Evolutionary conservation across 2,329 filamentous ascomycete genomes (phyloP), one percentile per base, ranked within the genome.

Genomic region (Xylariales sp.): DNA sequence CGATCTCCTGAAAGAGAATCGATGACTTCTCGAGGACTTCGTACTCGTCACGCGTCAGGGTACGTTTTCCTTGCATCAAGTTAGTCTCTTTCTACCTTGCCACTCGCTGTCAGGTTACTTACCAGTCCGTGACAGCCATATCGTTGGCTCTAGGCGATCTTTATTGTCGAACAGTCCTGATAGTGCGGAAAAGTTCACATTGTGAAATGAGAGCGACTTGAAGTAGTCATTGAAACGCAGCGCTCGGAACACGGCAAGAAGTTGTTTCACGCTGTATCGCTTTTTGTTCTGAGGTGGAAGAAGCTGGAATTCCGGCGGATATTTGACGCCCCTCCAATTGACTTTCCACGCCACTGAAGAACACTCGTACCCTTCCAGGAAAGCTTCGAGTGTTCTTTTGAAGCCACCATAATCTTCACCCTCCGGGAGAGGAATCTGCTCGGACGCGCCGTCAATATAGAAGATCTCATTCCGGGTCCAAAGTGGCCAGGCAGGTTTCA

Each of bases 191-290:
- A 79, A 59, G 44, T 77, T 69, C 12, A 78, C 63, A 37, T 72
- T 65, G 8, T 61, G 55, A 44, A 79, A 76, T 2, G 72, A 78
- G n/a, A 79, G 54, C 1, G 73, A 71, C 41, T 71, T 74, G 56
- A 79, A 78, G 47, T 72, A 78, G 45, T 74, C 75, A 38, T 79
- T 79, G 51, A 76, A 79, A 8, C 75, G 65, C 41, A 78, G 55
- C 2, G 75, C 72, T 5, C 74, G 67, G 46, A 78, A 67, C 1
- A 78, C 67, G 8, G 75, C 75, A n/a, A 79, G 55, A 4, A 79
- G 59, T 50, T 79, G 75, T 25, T 73, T 53, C 4, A 67, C 56
- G 4, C 65, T 65, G 49, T 79, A 78, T 5, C 49, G 50, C 2
- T 51, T 45, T 4, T 59, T 58, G 3, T 57, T 55, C 39, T 55